Evolutionary conservation across 202 grass and related monocot species (phyloP), one percentile per base, ranked within the genome.

Genomic region (Panicum hallii): DNA sequence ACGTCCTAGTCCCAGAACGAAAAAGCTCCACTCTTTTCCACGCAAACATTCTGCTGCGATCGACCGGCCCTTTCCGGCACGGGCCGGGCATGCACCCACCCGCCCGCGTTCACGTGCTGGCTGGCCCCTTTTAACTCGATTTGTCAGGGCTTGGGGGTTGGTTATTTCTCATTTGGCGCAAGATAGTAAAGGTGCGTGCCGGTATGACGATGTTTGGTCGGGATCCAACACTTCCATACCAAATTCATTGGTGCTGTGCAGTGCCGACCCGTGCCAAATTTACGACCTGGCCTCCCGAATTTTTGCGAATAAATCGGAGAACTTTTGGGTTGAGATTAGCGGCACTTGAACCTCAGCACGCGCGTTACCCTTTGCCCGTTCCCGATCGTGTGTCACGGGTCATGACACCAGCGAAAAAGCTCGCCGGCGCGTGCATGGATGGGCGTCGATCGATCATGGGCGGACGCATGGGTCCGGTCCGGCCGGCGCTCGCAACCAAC

Each of bases 341-440:
- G 26, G 26, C 26, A 26, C 26, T 26, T 26, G 0, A 34, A 34
- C 34, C 34, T 34, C 34, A 34, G 34, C 34, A 34, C 34, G 47
- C 13, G 11, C 47, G 11, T 9, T 47, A 11, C 46, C 49, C 14
- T 4, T 38, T 19, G 36, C 7, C 11, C n/a, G 41, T 46, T 43
- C 9, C 38, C 38, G 23, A 12, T 44, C 42, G n/a, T n/a, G 13
- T 28, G 22, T 48, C 44, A 71, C 68, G 68, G 68, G 15, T 8
- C 40, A 48, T 48, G 67, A 23, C 5, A 7, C 68, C 68, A 71
- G 43, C 68, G 12, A 28, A 71, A 48, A 71, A 48, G 68, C 44
- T 47, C 67, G 67, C 4, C n/a, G 14, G 44, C 68, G 43, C 67
- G 68, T 71, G 68, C 68, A 48, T 71, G 68, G 22, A 71, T 48